Evolutionary conservation across 2,329 filamentous ascomycete species (phyloP), one percentile per base, ranked within the genome.

Genomic region (Trichoderma atrobrunneum): DNA sequence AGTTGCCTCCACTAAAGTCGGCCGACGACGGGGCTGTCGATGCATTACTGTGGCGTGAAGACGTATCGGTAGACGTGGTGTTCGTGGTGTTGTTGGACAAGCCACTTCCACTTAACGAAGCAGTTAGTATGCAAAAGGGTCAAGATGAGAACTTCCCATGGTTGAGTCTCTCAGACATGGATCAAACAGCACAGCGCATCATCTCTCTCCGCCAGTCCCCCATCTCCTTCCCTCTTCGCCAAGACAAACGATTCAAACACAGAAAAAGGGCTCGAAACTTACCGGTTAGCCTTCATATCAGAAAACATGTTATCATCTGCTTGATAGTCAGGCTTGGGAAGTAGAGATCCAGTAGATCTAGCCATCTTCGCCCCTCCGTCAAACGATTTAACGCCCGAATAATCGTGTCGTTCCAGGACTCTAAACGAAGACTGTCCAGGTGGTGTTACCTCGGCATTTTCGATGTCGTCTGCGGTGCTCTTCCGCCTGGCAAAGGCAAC

Each of bases 31-130:
- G 87, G 43, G 88, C 84, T 48, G 88, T 90, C n/a, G 88, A 90
- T 67, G 84, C 86, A 79, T 88, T 88, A 79, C 88, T 90, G 78
- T 90, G 87, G 77, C 88, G 86, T 64, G 88, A 90, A 39, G 88
- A 90, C 76, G 87, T 87, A 79, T 90, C 88, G 75, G 85, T 87
- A 68, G 87, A 89, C 65, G 84, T 85, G 73, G 87, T 87, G 80
- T 89, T 88, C 72, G 88, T 90, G 48, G 86, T 89, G 79, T 89
- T 89, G 76, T 89, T 89, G 76, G 88, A 89, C 57, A 87, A 86
- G 75, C 87, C 87, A 81, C 87, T 89, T 79, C 86, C 87, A 77
- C 87, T 89, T 78, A 2, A 76, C 78, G 75, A 78, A 78, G 78
- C 80, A 79, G 60, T 84, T 79, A 84, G 81, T 79, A 39, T 65